Evolutionary conservation across 257 asterid species (phyloP).

Genomic region (Salvia hispanica): DNA sequence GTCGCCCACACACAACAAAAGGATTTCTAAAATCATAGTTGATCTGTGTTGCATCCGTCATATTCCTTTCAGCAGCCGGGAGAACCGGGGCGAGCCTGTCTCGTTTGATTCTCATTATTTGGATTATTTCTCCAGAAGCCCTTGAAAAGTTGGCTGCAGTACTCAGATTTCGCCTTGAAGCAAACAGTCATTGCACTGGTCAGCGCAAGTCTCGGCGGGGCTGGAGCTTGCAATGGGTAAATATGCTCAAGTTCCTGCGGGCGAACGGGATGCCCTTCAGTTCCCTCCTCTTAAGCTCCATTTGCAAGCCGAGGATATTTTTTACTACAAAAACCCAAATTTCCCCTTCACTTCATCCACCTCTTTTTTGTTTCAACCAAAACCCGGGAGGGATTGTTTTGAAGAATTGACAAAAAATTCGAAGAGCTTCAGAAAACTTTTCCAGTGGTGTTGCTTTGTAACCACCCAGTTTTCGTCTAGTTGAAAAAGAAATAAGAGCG

Average conservation of each 20-base stretch:
- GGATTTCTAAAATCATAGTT: constrained; percentile 90
- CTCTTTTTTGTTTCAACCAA: constrained; percentile 75
- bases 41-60: constrained; percentile 64
- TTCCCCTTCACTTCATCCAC: constrained; percentile 92
- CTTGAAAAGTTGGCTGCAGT: constrained; percentile 82
- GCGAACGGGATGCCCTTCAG: constrained; percentile 64
- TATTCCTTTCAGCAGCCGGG: constrained; percentile 71
- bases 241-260: constrained; percentile 90
- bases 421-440: constrained; percentile 76
- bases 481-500: constrained; percentile 69
- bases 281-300: constrained; percentile 88
- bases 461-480: constrained; percentile 82
- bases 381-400: constrained; percentile 69
- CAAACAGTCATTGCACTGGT: constrained; percentile 65
- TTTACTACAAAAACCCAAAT: constrained; percentile 57
- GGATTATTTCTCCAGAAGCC: constrained; percentile 79
- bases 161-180: constrained; percentile 62
- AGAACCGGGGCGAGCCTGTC: constrained; percentile 69
- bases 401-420: constrained; percentile 61
- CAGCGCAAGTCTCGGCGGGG: constrained; percentile 76
- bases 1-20: constrained; percentile 88
- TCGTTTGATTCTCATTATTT: constrained; percentile 55
- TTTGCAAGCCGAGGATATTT: constrained; percentile 67
- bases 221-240: constrained; percentile 86
- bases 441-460: constrained; percentile 80